These are phyloP conservation scores for Aegilops bicornis DNA, from an alignment of 176 grass and related monocot species.

Conservation along the genomic window DNA sequence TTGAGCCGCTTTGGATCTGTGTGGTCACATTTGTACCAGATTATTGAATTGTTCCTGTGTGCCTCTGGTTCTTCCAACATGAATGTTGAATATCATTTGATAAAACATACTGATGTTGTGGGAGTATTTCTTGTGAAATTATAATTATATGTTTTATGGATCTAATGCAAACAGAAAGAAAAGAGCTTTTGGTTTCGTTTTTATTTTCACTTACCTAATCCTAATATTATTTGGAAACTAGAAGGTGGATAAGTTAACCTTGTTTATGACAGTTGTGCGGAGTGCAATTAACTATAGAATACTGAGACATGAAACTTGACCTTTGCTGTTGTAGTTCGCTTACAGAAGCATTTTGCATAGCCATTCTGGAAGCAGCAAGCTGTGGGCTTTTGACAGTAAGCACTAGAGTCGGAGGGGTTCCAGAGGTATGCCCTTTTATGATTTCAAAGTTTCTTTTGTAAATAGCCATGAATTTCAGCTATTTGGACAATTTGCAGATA, in stretches of 20 bases:
- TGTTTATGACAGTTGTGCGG: neutral
- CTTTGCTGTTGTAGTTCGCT: constrained; percentile 71
- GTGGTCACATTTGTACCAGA: neutral
- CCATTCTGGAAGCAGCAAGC: constrained; percentile 95
- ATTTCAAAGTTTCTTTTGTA: constrained; percentile 16
- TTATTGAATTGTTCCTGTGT: neutral
- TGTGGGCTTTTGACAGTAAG: constrained; percentile 97
- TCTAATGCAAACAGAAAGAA: constrained; percentile 4
- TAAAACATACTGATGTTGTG: neutral
- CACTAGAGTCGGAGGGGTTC: constrained; percentile 94
- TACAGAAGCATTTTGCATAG: constrained; percentile 98
- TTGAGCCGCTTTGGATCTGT: neutral
- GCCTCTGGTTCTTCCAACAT: neutral
- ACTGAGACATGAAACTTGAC: neutral
- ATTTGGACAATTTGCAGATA: neutral
- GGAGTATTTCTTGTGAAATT: neutral
- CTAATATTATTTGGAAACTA: constrained; percentile 17
- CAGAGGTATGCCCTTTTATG: constrained; percentile 49
- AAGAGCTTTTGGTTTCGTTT: neutral
- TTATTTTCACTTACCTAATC: neutral
- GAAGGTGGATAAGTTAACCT: neutral
- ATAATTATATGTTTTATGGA: neutral
- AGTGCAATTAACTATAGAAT: neutral
- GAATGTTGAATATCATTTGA: neutral
- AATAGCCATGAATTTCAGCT: constrained; percentile 2